These are phyloP conservation scores for Mycosphaerella sp. DNA, from an alignment of 2,329 filamentous ascomycete genomes.

Conservation along the genomic window DNA sequence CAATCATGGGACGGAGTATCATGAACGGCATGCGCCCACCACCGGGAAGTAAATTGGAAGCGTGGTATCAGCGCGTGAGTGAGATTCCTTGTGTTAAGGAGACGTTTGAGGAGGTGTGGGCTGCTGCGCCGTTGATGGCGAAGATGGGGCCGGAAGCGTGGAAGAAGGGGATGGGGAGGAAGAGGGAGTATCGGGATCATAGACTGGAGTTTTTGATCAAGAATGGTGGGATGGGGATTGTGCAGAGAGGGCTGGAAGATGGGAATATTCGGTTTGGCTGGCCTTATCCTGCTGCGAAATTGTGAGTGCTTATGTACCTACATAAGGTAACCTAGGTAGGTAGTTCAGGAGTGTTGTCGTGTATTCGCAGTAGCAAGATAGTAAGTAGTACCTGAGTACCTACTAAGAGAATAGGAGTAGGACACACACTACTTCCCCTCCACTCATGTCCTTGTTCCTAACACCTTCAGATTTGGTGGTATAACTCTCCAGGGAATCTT, in stretches of 20 bases:
- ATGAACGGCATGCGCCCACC: slow-evolving; percentile 22
- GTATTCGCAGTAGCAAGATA: too few species aligned
- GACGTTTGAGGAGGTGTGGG: slow-evolving; percentile 26
- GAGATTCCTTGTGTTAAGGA: slow-evolving; percentile 21
- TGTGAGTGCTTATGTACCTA: too few species aligned
- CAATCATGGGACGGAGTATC: slow-evolving; percentile 25
- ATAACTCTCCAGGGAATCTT: too few species aligned
- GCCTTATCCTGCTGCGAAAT: slow-evolving; percentile 15
- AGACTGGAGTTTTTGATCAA: slow-evolving; percentile 25
- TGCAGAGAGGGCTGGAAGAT: slow-evolving; percentile 21
- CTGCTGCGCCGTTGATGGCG: slow-evolving; percentile 19
- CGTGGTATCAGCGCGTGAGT: slow-evolving; percentile 22
- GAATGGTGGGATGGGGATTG: slow-evolving; percentile 23
- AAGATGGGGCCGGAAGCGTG: slow-evolving; percentile 13
- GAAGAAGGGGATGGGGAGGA: slow-evolving; percentile 15
- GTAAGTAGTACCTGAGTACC: too few species aligned
- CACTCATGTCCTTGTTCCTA: too few species aligned
- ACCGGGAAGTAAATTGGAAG: slow-evolving; percentile 15
- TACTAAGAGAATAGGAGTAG: too few species aligned
- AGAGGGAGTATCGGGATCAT: slow-evolving; percentile 28
- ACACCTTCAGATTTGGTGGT: too few species aligned
- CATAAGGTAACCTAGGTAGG: too few species aligned
- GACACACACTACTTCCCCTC: too few species aligned
- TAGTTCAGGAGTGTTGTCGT: too few species aligned
- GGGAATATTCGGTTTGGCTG: slow-evolving; percentile 24